Evolutionary conservation across 306 rosid species (phyloP).

Genomic region (Ormosia semicastrata): DNA sequence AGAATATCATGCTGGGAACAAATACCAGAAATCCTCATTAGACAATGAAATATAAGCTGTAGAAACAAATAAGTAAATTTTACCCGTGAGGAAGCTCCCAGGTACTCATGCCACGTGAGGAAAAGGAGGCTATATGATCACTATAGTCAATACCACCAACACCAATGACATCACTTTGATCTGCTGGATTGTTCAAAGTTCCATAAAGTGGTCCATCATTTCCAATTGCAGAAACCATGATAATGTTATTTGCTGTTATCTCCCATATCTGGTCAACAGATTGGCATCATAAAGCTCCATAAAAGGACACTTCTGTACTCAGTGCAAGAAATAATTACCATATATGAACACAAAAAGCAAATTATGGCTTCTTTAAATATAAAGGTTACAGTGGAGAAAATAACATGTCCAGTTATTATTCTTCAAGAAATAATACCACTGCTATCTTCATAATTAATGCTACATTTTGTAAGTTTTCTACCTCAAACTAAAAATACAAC

Average conservation of each 20-base stretch:
- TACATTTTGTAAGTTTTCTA: neutral
- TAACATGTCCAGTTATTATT: too few relatives aligned
- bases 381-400: neutral
- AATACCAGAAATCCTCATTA: neutral
- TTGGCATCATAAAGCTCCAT: constrained; percentile 20
- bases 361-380: neutral
- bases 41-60: neutral
- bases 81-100: constrained; percentile 99
- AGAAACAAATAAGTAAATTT: constrained; percentile 4
- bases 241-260: constrained; percentile 91
- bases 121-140: constrained; percentile 97
- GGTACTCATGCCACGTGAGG: constrained; percentile 99
- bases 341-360: neutral
- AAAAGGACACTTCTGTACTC: constrained; percentile 5
- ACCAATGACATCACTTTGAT: constrained; percentile 94
- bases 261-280: constrained; percentile 84
- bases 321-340: neutral
- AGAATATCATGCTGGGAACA: neutral
- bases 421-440: neutral
- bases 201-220: constrained; percentile 99
- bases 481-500: neutral
- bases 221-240: constrained; percentile 99
- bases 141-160: constrained; percentile 98
- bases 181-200: constrained; percentile 96
- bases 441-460: neutral